Base-by-base conservation (phyloP, 495 filamentous ascomycete species). In the Aspergillus cavernicola region DNA sequence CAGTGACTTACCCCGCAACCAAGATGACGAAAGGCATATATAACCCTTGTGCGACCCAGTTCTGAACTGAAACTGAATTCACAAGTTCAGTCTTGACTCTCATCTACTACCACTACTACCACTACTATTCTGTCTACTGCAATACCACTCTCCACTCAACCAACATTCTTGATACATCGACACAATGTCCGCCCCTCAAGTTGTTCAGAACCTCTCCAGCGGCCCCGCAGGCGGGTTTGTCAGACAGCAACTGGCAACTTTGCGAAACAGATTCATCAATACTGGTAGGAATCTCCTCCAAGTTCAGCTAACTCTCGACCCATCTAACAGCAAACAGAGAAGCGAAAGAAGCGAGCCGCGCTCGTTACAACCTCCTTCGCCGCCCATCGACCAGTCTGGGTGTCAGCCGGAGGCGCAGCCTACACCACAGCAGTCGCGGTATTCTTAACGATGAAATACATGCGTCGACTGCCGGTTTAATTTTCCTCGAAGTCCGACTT, bases 361-460 rank as follows among this genome's bases (percentile, higher is more conserved):
- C 13, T 74, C 47, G 57, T 76, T 0, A 61, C 59, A 35, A 72
- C 67, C 22, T 76, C 73, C 6, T 56, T 76, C 16, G 64, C 47
- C 29, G 60, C 66, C 24, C 73, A 76, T 41, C 63, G 66, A 47
- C 73, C 73, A 1, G 72, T 76, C 42, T 76, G 73, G 73, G 31
- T 72, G 15, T 63, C 71, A 4, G 73, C 67, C 7, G 64, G 47
- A 1, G 71, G 67, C 13, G 73, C 63, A 31, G 58, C 64, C 7
- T 76, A 76, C 53, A 76, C 73, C 16, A 70, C 64, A 5, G 55
- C 63, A 51, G 66, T 60, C 0, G 73, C 71, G 2, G 68, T 70
- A 16, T 71, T 67, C 46, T 60, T 76, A 15, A 71, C 73, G 0
- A 66, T 74, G 57, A 64, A 58, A 24, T 70, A 69, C 37, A 49